phyloP scores from a whole-genome alignment of 2,329 filamentous ascomycete species.

The Arthrobotrys musiformis region DNA sequence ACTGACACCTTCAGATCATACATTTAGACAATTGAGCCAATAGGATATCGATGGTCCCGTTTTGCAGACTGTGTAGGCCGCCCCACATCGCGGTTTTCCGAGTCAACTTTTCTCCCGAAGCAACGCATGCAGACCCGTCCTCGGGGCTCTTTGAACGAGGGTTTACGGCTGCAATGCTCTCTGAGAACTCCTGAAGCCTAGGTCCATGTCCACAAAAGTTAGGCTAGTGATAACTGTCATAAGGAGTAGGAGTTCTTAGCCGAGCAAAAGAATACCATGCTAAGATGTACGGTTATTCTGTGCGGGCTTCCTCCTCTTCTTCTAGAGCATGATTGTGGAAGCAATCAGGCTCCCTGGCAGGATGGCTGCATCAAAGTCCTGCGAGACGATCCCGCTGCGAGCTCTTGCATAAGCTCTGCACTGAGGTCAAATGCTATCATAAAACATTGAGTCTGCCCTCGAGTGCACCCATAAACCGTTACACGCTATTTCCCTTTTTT shows the following conservation, averaged over 20 bases:
- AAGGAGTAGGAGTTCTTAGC: constrained; percentile 52
- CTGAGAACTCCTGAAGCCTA: too few species aligned
- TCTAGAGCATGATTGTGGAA: constrained; percentile 35
- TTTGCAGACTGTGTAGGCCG: constrained; percentile 35
- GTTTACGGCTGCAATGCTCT: constrained; percentile 22
- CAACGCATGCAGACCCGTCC: constrained; percentile 21
- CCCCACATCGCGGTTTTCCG: constrained; percentile 47
- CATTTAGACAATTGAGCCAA: constrained; percentile 22
- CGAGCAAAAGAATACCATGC: constrained; percentile 49
- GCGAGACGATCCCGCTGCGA: constrained; percentile 50
- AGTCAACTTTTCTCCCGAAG: constrained; percentile 45
- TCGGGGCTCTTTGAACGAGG: constrained; percentile 21
- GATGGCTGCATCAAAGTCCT: constrained; percentile 45
- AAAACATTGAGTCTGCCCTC: constrained; percentile 45
- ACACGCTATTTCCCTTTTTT: constrained; percentile 47
- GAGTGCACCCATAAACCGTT: constrained; percentile 53
- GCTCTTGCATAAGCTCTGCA: constrained; percentile 53
- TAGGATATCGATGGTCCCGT: constrained; percentile 22
- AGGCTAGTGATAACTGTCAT: constrained; percentile 34
- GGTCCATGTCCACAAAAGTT: constrained; percentile 33
- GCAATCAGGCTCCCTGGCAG: constrained; percentile 43
- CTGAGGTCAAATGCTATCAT: constrained; percentile 42
- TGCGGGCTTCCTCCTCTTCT: constrained; percentile 38
- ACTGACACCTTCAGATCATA: constrained; percentile 37
- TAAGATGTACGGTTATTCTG: constrained; percentile 21